These are phyloP conservation scores for Filosporella fistucella DNA, from an alignment of 495 filamentous ascomycete species.

Conservation along the genomic window DNA sequence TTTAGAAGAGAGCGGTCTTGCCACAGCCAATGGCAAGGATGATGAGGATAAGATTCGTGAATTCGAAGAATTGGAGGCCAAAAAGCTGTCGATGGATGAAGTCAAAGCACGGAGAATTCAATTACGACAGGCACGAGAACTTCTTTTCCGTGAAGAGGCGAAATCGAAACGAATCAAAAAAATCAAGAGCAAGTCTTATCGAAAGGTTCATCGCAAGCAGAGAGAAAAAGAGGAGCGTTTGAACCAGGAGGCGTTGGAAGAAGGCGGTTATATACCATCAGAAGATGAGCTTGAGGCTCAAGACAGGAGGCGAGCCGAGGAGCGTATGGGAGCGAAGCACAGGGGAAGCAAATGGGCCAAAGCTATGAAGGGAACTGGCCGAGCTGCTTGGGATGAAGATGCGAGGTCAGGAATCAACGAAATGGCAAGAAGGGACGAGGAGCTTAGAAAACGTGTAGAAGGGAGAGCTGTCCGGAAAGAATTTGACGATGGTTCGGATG, in stretches of 20 bases:
- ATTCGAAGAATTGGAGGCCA: constrained; percentile 66
- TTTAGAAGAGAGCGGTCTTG: constrained; percentile 81
- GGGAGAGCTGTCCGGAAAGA: constrained; percentile 58
- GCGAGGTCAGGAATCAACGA: constrained; percentile 72
- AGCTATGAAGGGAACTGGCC: constrained; percentile 71
- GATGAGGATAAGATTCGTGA: constrained; percentile 61
- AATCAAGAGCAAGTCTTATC: constrained; percentile 94
- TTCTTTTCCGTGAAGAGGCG: constrained; percentile 86
- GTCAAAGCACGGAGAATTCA: constrained; percentile 69
- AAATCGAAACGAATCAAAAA: constrained; percentile 92
- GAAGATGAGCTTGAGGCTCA: constrained; percentile 77
- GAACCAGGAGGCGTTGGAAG: constrained; percentile 62
- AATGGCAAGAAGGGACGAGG: constrained; percentile 80
- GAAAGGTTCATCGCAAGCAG: constrained; percentile 86
- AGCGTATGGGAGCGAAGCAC: constrained; percentile 85
- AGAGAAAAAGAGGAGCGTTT: constrained; percentile 65
- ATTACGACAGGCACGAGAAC: constrained; percentile 72
- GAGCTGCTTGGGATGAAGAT: constrained; percentile 79
- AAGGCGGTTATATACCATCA: constrained; percentile 60
- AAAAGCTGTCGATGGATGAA: constrained; percentile 63
- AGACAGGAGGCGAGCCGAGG: constrained; percentile 77
- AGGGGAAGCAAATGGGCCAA: constrained; percentile 95
- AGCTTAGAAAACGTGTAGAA: constrained; percentile 75
- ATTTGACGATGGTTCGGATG: constrained; percentile 54
- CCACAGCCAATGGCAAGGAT: constrained; percentile 48